These are phyloP conservation scores for Thymus mandschuricus DNA, from an alignment of 257 asterid species.

Conservation along the genomic window DNA sequence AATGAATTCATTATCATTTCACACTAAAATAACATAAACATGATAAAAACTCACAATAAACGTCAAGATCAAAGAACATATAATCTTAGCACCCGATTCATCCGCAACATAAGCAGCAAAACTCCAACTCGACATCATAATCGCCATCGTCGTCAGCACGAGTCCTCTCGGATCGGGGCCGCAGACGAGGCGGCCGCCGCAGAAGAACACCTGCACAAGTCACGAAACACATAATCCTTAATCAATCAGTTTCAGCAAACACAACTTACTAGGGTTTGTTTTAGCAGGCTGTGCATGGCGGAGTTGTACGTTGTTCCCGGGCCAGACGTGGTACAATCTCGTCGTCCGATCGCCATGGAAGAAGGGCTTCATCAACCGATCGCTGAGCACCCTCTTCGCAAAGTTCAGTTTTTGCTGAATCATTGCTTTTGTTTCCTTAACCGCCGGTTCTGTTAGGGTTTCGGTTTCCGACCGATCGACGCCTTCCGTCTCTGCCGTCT, in stretches of 20 bases:
- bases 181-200: constrained; percentile 18
- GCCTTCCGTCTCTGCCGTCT: background rate
- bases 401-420: background rate
- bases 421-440: constrained; percentile 13
- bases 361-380: background rate
- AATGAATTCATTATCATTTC: background rate
- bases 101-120: constrained; percentile 26
- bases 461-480: constrained; percentile 1
- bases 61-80: constrained; percentile 8
- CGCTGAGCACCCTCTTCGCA: constrained; percentile 9
- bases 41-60: constrained; percentile 8
- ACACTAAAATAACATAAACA: no score
- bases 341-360: constrained; percentile 23
- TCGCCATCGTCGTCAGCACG: constrained; percentile 23
- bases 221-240: background rate
- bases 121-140: constrained; percentile 21
- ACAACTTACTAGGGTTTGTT: background rate
- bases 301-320: constrained; percentile 39
- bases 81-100: background rate
- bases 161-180: constrained; percentile 31
- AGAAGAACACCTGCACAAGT: constrained; percentile 20
- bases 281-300: background rate
- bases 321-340: constrained; percentile 46
- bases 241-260: background rate
- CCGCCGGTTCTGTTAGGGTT: background rate